phyloP scores from a whole-genome alignment of 805 yeast species.

The Candida manassasensis region DNA sequence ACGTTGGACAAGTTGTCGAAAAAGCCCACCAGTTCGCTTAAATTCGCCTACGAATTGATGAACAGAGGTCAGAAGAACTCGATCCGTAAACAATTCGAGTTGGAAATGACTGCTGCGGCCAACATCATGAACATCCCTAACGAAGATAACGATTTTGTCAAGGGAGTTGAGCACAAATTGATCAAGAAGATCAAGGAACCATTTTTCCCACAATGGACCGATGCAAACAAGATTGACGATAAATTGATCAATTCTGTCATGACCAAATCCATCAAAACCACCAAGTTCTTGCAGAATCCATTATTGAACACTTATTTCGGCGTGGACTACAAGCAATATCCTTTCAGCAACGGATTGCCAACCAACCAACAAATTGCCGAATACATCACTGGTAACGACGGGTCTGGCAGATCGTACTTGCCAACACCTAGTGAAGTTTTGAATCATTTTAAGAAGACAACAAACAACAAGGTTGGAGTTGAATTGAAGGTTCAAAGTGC shows the following conservation, averaged over 20 bases:
- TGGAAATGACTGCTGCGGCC: constrained; percentile 73
- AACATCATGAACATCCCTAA: constrained; percentile 58
- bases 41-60: constrained; percentile 65
- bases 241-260: constrained; percentile 17
- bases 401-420: constrained; percentile 58
- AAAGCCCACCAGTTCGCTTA: constrained; percentile 77
- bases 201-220: constrained; percentile 23
- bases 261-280: constrained; percentile 16
- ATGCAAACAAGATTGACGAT: constrained; percentile 11
- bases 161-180: constrained; percentile 61
- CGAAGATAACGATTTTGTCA: constrained; percentile 54
- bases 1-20: constrained; percentile 52
- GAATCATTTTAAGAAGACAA: constrained; percentile 51
- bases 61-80: constrained; percentile 55
- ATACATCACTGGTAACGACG: constrained; percentile 68
- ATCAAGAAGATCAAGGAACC: constrained; percentile 58
- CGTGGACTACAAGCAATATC: constrained; percentile 42
- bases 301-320: constrained; percentile 37
- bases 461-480: constrained; percentile 56
- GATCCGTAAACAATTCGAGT: constrained; percentile 60
- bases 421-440: constrained; percentile 66
- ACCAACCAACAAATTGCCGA: constrained; percentile 57
- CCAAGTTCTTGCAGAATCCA: constrained; percentile 26
- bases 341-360: constrained; percentile 77
- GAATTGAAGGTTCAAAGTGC: constrained; percentile 54